These are phyloP conservation scores for Daldinia concentrica DNA, from an alignment of 495 filamentous ascomycete species.

Conservation along the genomic window DNA sequence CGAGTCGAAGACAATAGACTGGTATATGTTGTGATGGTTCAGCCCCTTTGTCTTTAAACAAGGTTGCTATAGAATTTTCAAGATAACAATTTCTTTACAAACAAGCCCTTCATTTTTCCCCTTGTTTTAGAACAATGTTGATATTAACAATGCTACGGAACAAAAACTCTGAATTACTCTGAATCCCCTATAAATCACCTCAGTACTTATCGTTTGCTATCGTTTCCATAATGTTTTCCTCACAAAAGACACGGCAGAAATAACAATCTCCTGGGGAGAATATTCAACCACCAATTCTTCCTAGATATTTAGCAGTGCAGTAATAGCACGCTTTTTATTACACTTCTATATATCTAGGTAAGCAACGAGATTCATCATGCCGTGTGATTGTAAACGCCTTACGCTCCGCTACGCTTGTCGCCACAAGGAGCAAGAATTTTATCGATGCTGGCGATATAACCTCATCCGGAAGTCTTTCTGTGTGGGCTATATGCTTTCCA, in stretches of 20 bases:
- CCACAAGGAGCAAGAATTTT: slow-evolving; percentile 35
- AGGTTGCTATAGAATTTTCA: not conserved
- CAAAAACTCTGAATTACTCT: not conserved
- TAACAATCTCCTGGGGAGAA: slow-evolving; percentile 3
- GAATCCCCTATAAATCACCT: not conserved
- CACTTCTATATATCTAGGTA: slow-evolving; percentile 1
- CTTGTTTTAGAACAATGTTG: slow-evolving; percentile 11
- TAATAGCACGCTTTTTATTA: slow-evolving; percentile 10
- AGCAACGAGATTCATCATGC: slow-evolving; percentile 15
- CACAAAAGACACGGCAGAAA: not conserved
- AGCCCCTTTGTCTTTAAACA: not conserved
- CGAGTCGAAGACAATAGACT: not conserved
- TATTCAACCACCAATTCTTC: not conserved
- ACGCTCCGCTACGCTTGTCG: slow-evolving; percentile 35
- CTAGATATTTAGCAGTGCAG: slow-evolving; percentile 2
- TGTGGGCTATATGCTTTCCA: slow-evolving; percentile 1
- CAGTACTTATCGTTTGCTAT: not conserved
- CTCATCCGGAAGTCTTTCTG: slow-evolving; percentile 13
- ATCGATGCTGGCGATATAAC: slow-evolving; percentile 30
- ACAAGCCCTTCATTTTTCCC: not conserved
- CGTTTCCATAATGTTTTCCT: not conserved
- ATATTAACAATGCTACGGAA: not conserved
- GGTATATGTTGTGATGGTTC: not conserved
- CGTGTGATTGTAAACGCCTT: slow-evolving; percentile 31
- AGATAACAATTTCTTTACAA: slow-evolving; percentile 21